Evolutionary conservation across 2,329 filamentous ascomycete species (phyloP).

Genomic region (Talaromyces sp.): DNA sequence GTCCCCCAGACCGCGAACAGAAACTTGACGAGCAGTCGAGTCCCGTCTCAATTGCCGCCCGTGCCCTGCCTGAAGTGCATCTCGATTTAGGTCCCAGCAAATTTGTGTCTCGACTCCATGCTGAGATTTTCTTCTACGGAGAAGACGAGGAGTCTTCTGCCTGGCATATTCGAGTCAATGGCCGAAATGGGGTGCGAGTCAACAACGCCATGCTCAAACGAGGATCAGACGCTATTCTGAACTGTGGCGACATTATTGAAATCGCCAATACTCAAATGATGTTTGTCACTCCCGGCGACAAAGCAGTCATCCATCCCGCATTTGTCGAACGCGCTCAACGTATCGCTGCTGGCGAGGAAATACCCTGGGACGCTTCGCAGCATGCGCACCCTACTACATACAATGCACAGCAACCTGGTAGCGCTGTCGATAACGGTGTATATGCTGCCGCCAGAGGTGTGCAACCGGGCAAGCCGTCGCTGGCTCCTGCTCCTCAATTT

Average conservation of each 20-base stretch:
- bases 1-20: slow-evolving; percentile 47
- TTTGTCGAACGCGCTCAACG: slow-evolving; percentile 66
- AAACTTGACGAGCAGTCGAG: slow-evolving; percentile 45
- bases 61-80: slow-evolving; percentile 58
- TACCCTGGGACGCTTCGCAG: slow-evolving; percentile 36
- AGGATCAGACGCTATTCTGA: slow-evolving; percentile 63
- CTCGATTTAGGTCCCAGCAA: slow-evolving; percentile 87
- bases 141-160: slow-evolving; percentile 56
- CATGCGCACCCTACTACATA: slow-evolving; percentile 36
- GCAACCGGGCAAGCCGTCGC: slow-evolving; percentile 31
- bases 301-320: slow-evolving; percentile 64
- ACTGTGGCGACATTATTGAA: slow-evolving; percentile 86
- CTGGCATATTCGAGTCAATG: slow-evolving; percentile 85
- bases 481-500: slow-evolving; percentile 45
- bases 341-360: slow-evolving; percentile 40
- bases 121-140: slow-evolving; percentile 70
- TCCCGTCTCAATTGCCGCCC: slow-evolving; percentile 44
- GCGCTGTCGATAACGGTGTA: slow-evolving; percentile 11
- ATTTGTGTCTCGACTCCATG: slow-evolving; percentile 73
- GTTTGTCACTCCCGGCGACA: slow-evolving; percentile 84
- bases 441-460: slow-evolving; percentile 1
- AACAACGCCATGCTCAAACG: slow-evolving; percentile 70
- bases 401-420: slow-evolving; percentile 1
- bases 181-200: slow-evolving; percentile 84
- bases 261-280: slow-evolving; percentile 96